Evolutionary conservation across 148 eudicot genomes (phyloP), one percentile per base, ranked within the genome.

Genomic region (Rhododendron henanense): DNA sequence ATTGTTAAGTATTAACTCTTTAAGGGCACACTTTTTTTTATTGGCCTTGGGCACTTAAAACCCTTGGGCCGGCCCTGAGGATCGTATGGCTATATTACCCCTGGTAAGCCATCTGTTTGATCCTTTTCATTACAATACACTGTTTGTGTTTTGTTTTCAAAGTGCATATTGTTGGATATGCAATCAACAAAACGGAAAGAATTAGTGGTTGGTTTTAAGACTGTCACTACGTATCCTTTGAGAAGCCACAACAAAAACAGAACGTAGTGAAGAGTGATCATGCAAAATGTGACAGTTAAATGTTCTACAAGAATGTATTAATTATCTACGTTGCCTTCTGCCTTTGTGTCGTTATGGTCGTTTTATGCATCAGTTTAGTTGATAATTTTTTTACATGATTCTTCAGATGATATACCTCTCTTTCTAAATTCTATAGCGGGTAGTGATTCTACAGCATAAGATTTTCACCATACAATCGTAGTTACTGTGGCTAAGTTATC

Each of bases 51-150:
- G n/a, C n/a, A n/a, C n/a, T n/a, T n/a, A n/a, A n/a, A n/a, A n/a
- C n/a, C n/a, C n/a, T n/a, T n/a, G n/a, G n/a, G n/a, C n/a, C n/a
- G n/a, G n/a, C n/a, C n/a, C n/a, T n/a, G n/a, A 87, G 99, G 99
- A 81, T 95, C 99, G 1, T 97, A 97, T 86, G 99, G 98, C 71
- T 97, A 95, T 85, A 95, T 97, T 63, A 98, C 99, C 85, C 99
- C 99, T 83, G 98, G 99, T 97, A 90, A 79, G 92, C 53, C 87
- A 84, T 84, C 73, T 63, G 31, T 31, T 87, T 69, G 47, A 11
- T 50, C 13, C 57, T 51, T 55, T 37, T 51, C 15, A 55, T 41
- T 28, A n/a, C 28, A 19, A 16, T 10, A 21, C 55, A 51, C 2
- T 74, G 13, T 53, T 53, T 75, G 10, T 69, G 39, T 45, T 74